Evolutionary conservation across 2,329 filamentous ascomycete species (phyloP).

Genomic region (Colletotrichum sp.): DNA sequence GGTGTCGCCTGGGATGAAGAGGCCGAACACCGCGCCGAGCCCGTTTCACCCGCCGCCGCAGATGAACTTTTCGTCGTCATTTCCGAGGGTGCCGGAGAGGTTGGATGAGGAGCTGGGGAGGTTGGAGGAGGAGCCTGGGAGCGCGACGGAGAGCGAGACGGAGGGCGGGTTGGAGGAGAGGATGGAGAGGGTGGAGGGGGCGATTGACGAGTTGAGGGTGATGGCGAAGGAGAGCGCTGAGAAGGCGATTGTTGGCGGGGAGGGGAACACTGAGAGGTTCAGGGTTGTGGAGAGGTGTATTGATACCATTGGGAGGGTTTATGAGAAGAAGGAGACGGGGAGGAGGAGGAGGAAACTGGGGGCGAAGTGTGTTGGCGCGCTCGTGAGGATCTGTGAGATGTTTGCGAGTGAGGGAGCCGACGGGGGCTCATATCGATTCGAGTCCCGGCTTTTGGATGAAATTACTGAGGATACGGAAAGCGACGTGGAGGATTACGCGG

Average conservation of each 20-base stretch:
- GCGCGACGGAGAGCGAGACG: not conserved
- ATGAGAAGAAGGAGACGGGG: not conserved
- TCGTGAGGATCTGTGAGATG: conserved; percentile 15
- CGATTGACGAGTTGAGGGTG: conserved; percentile 2
- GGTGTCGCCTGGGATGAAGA: not conserved
- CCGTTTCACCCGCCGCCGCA: not conserved
- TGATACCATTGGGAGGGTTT: conserved; percentile 8
- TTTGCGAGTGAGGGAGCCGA: conserved; percentile 10
- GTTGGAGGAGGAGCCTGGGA: not conserved
- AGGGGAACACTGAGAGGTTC: not conserved
- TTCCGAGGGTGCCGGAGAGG: not conserved
- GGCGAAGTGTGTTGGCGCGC: not conserved
- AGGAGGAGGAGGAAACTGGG: not conserved
- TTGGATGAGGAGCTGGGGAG: not conserved
- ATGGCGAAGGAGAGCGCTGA: conserved; percentile 6
- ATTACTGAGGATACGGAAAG: not conserved
- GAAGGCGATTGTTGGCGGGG: not conserved
- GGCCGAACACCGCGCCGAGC: conserved; percentile 8
- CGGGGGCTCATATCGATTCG: not conserved
- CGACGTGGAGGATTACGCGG: not conserved
- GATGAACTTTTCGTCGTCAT: conserved; percentile 12
- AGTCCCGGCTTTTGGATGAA: not conserved
- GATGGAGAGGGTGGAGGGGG: not conserved
- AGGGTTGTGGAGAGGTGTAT: conserved; percentile 10
- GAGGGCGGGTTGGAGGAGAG: not conserved